A percentile compares a stretch with the other conserved stretches of the same genome.
These are phyloP conservation scores for Canariomyces notabilis DNA, from an alignment of 2,329 filamentous ascomycete species.

Conservation along the genomic window DNA sequence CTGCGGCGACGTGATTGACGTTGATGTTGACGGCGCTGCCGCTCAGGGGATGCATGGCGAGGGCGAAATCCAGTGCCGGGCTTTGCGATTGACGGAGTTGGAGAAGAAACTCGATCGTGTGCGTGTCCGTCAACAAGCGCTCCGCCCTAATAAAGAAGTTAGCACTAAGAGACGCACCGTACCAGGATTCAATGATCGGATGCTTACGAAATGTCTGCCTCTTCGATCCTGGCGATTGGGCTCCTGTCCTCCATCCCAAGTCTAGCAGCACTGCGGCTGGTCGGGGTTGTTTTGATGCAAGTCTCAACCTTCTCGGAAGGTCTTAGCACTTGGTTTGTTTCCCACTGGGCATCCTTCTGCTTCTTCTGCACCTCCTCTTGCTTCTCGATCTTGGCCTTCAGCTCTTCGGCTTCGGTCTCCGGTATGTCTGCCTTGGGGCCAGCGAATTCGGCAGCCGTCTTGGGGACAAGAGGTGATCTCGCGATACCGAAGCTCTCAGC, in stretches of 20 bases:
- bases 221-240: neutral
- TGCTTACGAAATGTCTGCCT: neutral
- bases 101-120: neutral
- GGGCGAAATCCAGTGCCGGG: neutral
- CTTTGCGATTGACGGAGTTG: neutral
- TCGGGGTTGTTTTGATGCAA: neutral
- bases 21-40: no score
- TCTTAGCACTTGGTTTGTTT: neutral
- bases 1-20: no score
- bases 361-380: neutral
- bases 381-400: neutral
- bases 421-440: neutral
- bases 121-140: neutral
- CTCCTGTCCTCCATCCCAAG: neutral
- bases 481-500: slow-evolving; percentile 4
- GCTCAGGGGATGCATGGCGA: neutral
- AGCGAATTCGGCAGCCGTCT: slow-evolving; percentile 4
- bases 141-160: neutral
- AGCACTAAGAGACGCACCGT: neutral
- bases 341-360: neutral
- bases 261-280: neutral
- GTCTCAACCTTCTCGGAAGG: neutral
- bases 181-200: neutral
- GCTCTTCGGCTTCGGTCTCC: neutral
- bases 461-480: slow-evolving; percentile 5